These are phyloP conservation scores for Metschnikowia kofuensis DNA, from an alignment of 805 yeast species.

Conservation along the genomic window DNA sequence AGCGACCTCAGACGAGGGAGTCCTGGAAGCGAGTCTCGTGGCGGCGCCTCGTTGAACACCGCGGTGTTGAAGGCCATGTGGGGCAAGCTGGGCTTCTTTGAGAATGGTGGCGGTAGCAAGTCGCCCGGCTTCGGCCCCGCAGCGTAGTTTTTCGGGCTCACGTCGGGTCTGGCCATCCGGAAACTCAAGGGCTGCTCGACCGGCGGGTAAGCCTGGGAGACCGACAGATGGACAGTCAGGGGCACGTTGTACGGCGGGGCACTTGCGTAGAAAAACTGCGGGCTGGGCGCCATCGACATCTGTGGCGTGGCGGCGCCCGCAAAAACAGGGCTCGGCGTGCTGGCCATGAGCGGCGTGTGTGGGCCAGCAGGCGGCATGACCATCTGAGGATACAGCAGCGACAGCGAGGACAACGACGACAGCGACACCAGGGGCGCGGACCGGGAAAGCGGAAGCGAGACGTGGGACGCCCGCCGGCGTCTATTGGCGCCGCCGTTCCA, in stretches of 20 bases:
- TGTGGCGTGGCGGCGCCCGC: background rate
- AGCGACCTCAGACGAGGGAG: background rate
- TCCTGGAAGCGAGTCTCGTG: background rate
- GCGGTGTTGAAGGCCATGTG: constrained; percentile 41
- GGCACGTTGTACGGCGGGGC: background rate
- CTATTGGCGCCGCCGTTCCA: constrained; percentile 94
- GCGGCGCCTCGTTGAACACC: constrained; percentile 27
- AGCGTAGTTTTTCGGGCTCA: background rate
- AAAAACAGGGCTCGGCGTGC: background rate
- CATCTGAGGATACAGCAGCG: background rate
- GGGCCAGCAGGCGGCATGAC: background rate
- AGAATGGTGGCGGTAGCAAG: background rate
- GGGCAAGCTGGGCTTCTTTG: constrained; percentile 19
- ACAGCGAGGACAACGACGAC: background rate
- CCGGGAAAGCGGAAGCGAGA: constrained; percentile 5
- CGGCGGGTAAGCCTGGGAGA: background rate
- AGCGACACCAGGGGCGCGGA: background rate
- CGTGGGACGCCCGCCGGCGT: constrained; percentile 51
- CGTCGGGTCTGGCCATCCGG: background rate
- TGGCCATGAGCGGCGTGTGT: background rate
- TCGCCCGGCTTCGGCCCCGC: background rate
- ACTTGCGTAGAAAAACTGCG: background rate
- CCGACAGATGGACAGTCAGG: background rate
- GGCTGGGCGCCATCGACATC: background rate
- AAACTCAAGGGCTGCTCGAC: background rate